Base-by-base conservation (phyloP, 192 early-diverging fungal genomes). In the Coemansia sp. region DNA sequence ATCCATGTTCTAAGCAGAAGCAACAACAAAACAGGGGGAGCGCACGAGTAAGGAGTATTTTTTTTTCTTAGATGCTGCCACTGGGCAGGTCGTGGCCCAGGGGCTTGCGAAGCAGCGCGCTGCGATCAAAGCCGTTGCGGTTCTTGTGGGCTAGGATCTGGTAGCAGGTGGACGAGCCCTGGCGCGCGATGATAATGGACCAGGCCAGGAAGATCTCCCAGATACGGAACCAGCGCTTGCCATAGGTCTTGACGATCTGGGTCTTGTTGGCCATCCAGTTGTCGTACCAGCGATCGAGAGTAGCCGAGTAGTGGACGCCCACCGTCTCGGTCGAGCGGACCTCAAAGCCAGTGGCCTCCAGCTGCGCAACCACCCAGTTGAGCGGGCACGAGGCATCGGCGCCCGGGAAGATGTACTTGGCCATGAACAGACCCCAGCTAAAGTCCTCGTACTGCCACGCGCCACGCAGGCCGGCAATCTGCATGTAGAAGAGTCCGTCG, bases 141-240 rank as follows among this genome's bases (percentile, higher is more conserved):
- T 98, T 98, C 85, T 98, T 98, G 86, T 94, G 90, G 38, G 82
- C 83, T 37, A 92, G 78, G 60, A 98, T 87, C 80, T 95, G 92
- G 87, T 88, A 98, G 75, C 87, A 89, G 27, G 93, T 98, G 18
- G 95, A 88, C 65, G 84, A 87, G 13, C 95, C 95, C 79, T 98
- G 95, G 61, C 95, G 85, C 35, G 93, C 86, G 47, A 95, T 82
- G 56, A 98, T 95, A 51, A 86, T 82, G 34, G 91, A 94, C 88
- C 91, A 98, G 38, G 91, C 88, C 53, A 98, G 84, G 85, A 98
- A 98, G 70, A 94, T 85, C 82, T 98, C 91, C 95, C 95, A 98
- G 63, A 90, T 78, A 54, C 93, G 82, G 82, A 82, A 89, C 89
- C 87, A 91, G 51, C 84, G 82, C 59, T 89, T 85, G 40, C 92